Conservation (phyloP, 1,139 yeast genomes). For the Arxiozyma slooffiae region DNA sequence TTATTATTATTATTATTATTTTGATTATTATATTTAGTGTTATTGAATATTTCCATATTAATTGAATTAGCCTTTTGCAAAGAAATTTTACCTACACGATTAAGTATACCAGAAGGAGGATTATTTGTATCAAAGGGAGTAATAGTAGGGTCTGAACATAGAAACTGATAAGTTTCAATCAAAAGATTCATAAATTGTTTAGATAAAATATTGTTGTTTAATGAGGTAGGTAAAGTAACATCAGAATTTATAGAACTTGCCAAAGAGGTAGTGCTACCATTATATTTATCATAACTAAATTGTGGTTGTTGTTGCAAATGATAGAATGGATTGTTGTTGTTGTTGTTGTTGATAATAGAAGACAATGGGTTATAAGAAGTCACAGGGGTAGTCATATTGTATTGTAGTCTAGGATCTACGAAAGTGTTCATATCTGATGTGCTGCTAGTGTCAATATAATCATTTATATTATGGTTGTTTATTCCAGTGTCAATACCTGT, state of each 20-base stretch:
- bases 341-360: not conserved
- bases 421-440: not conserved
- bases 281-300: constrained; percentile 1
- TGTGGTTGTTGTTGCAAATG: not conserved
- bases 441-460: not conserved
- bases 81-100: constrained; percentile 25
- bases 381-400: constrained; percentile 11
- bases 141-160: constrained; percentile 27
- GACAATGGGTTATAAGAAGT: not conserved
- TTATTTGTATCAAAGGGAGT: constrained; percentile 30
- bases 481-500: not conserved
- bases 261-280: constrained; percentile 20
- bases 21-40: constrained; percentile 17
- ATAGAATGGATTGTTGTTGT: not conserved
- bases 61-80: constrained; percentile 18
- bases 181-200: constrained; percentile 21
- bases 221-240: constrained; percentile 4
- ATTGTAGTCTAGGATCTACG: constrained; percentile 6
- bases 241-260: constrained; percentile 24
- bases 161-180: constrained; percentile 23
- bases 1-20: constrained; percentile 11
- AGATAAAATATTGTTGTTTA: constrained; percentile 11
- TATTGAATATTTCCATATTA: constrained; percentile 20
- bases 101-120: constrained; percentile 31
- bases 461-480: not conserved